These are phyloP conservation scores for Curvularia spicifera DNA, from an alignment of 2,329 filamentous ascomycete genomes.

Conservation along the genomic window DNA sequence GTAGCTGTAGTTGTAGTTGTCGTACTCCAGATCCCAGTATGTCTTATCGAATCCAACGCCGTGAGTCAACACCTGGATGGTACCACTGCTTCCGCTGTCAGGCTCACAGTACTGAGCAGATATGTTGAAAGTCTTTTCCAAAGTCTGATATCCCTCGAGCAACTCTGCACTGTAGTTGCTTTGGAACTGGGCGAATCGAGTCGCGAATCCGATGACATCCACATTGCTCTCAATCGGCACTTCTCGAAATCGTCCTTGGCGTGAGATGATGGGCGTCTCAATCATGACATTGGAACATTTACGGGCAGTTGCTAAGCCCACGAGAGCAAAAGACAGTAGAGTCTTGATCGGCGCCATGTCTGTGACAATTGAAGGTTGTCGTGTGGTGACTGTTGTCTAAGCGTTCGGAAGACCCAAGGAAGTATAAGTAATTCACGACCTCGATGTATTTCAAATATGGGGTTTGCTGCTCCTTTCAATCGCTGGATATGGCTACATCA, in stretches of 20 bases:
- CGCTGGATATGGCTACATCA: neutral
- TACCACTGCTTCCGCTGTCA: slow-evolving; percentile 46
- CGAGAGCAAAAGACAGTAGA: slow-evolving; percentile 26
- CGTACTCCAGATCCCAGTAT: slow-evolving; percentile 67
- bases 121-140: slow-evolving; percentile 63
- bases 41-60: slow-evolving; percentile 63
- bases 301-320: slow-evolving; percentile 30
- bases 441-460: neutral
- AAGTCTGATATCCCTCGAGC: slow-evolving; percentile 58
- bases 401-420: neutral
- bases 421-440: neutral
- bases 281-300: slow-evolving; percentile 61
- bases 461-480: neutral
- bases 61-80: slow-evolving; percentile 59
- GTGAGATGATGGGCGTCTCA: slow-evolving; percentile 61
- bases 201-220: slow-evolving; percentile 63
- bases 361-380: neutral
- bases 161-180: slow-evolving; percentile 57
- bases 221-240: slow-evolving; percentile 58
- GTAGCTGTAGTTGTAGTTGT: slow-evolving; percentile 69
- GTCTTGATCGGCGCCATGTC: slow-evolving; percentile 21
- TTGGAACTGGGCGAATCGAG: slow-evolving; percentile 23
- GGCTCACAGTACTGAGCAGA: slow-evolving; percentile 68
- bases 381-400: neutral
- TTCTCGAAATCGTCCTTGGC: slow-evolving; percentile 62